A percentile compares a stretch with the other conserved stretches of the same genome.
These are phyloP conservation scores for Albugo laibachii DNA, from an alignment of 352 stramenopile genomes.

Conservation along the genomic window DNA sequence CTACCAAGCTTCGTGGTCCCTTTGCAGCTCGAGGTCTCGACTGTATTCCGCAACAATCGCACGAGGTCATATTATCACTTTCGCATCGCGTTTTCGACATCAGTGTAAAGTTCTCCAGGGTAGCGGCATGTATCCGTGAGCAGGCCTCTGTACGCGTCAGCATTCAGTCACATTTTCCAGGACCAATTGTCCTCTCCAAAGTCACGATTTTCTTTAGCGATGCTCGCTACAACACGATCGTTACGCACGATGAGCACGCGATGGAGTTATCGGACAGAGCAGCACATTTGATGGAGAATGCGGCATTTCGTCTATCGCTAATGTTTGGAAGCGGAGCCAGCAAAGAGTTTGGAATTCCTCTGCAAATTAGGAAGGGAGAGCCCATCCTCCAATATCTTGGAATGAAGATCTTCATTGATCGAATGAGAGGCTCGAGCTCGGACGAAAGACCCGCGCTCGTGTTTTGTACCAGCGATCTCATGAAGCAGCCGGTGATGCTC, in stretches of 20 bases:
- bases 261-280: slow-evolving; percentile 1
- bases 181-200: neutral
- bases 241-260: slow-evolving; percentile 1
- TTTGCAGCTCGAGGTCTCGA: too few species aligned
- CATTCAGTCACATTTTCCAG: slow-evolving; percentile 4
- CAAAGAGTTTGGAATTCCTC: neutral
- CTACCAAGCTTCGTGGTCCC: too few species aligned
- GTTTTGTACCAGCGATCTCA: slow-evolving; percentile 35
- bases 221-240: slow-evolving; percentile 3
- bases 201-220: slow-evolving; percentile 4
- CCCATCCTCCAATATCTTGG: neutral
- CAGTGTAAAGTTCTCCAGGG: slow-evolving; percentile 1
- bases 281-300: neutral
- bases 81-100: slow-evolving; percentile 1
- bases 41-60: neutral
- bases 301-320: too few species aligned
- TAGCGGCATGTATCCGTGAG: slow-evolving; percentile 3
- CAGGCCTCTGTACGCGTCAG: neutral
- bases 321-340: too few species aligned
- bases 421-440: neutral
- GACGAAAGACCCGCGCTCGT: slow-evolving; percentile 9
- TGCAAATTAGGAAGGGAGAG: neutral
- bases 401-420: slow-evolving; percentile 1
- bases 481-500: slow-evolving; percentile 11
- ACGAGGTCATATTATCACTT: slow-evolving; percentile 2